Evolutionary conservation across 2,329 filamentous ascomycete genomes (phyloP).

Genomic region (Ramularia collo-cygni): DNA sequence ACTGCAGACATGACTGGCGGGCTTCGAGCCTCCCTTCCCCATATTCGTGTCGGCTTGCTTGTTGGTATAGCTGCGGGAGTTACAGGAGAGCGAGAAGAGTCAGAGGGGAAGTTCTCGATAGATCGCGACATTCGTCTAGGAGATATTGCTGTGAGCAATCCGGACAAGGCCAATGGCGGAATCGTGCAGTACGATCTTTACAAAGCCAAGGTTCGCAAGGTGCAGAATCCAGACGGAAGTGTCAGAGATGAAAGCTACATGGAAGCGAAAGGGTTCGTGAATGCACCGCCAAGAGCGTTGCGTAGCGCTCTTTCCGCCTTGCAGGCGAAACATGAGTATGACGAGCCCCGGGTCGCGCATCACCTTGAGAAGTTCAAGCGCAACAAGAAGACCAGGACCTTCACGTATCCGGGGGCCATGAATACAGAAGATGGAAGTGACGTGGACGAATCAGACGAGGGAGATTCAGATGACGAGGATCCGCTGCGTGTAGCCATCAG

Average conservation of each 20-base stretch:
- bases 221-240: neutral
- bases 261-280: conserved; percentile 16
- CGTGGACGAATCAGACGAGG: neutral
- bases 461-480: neutral
- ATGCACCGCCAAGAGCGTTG: conserved; percentile 9
- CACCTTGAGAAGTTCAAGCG: neutral
- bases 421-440: neutral
- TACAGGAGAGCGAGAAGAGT: neutral
- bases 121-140: conserved; percentile 24
- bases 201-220: conserved; percentile 7
- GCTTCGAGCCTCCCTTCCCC: conserved; percentile 7
- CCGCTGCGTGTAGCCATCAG: neutral
- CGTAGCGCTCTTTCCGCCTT: conserved; percentile 7
- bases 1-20: conserved; percentile 11
- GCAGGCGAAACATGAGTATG: conserved; percentile 2
- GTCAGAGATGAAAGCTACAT: neutral
- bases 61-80: conserved; percentile 10
- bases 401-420: neutral
- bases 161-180: conserved; percentile 11
- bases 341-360: neutral
- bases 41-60: conserved; percentile 7
- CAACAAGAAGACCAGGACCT: conserved; percentile 1
- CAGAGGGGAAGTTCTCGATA: neutral
- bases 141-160: conserved; percentile 24
- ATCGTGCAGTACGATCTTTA: conserved; percentile 24